Evolutionary conservation across 164 flowering plant species (phyloP), one percentile per base, ranked within the genome.

Genomic region (Berberis vulgaris): DNA sequence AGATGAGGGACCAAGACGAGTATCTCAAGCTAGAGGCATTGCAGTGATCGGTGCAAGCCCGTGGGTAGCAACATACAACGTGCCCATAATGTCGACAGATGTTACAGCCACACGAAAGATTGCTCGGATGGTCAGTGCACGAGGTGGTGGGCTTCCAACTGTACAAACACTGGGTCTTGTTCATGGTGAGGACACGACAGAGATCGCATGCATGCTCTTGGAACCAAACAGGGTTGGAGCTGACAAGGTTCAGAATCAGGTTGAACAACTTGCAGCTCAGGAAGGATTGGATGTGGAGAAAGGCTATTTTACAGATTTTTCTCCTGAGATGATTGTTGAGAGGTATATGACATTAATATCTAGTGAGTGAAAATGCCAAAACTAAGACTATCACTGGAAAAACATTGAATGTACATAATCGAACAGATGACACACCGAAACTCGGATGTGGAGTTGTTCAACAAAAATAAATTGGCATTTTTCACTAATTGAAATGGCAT

Each of bases 131-230:
- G 87, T 89, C 57, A 86, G 96, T 66, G 89, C 81, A 1, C 72
- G 96, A 53, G 92, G 90, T 0, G 96, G 96, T 2, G 88, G 96
- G 10, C 83, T 88, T 0, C 87, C 88, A 1, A 73, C 83, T 0
- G 92, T 86, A 63, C 92, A 89, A 62, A 69, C 90, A 1, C 41
- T 89, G 58, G 90, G 79, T 50, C 83, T 86, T 6, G 72, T 79
- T 56, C 91, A 88, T 52, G 88, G 87, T 0, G 88, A 83, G 68
- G 87, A 79, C 64, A 70, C 80, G 6, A 81, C 77, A 0, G 90
- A 89, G 82, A 79, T 89, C 41, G 86, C 85, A 2, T 89, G 96
- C 78, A 79, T 76, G 67, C 75, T 86, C 11, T 70, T 89, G 76
- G 86, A 86, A 54, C 88, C 87, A 0, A 84, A 81, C 62, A 72